Conservation (phyloP, 1,139 yeast genomes). For the Entelexis sorbosivorans region DNA sequence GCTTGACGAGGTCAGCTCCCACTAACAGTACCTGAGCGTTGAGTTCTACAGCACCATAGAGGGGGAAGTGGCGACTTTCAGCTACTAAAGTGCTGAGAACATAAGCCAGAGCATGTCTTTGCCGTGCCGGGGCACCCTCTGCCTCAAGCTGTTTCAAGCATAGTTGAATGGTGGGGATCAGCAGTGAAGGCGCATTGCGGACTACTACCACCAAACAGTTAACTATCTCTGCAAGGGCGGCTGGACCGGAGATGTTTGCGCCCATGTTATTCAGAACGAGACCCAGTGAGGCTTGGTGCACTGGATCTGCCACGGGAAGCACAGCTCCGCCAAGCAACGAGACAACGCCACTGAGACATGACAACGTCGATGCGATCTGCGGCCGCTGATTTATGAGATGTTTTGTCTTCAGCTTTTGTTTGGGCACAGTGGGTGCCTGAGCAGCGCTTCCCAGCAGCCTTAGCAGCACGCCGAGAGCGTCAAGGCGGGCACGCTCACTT, state of each 20-base stretch:
- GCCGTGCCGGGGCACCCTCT: constrained; percentile 1
- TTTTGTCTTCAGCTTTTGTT: neutral
- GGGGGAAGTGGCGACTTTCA: constrained; percentile 8
- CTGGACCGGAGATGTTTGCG: neutral
- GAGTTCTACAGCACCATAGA: constrained; percentile 21
- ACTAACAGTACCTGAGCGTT: constrained; percentile 13
- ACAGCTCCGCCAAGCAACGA: constrained; percentile 30
- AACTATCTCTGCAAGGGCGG: constrained; percentile 8
- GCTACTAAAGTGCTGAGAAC: constrained; percentile 18
- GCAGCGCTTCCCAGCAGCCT: constrained; percentile 15
- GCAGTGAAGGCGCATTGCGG: constrained; percentile 15
- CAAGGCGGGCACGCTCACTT: constrained; percentile 12
- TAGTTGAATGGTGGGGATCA: constrained; percentile 14
- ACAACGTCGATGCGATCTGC: constrained; percentile 10
- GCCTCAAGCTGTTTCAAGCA: constrained; percentile 18
- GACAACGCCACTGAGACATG: constrained; percentile 24
- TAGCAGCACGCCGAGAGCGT: constrained; percentile 14
- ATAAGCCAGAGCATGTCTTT: constrained; percentile 14
- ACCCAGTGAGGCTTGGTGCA: constrained; percentile 21
- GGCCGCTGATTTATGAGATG: neutral
- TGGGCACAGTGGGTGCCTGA: constrained; percentile 4
- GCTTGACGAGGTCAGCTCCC: constrained; percentile 16
- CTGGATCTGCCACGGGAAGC: constrained; percentile 25
- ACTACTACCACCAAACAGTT: constrained; percentile 14
- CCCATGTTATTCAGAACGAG: constrained; percentile 15